Evolutionary conservation across 805 yeast species (phyloP), one percentile per base, ranked within the genome.

Genomic region (Jamesozyma rosinii): DNA sequence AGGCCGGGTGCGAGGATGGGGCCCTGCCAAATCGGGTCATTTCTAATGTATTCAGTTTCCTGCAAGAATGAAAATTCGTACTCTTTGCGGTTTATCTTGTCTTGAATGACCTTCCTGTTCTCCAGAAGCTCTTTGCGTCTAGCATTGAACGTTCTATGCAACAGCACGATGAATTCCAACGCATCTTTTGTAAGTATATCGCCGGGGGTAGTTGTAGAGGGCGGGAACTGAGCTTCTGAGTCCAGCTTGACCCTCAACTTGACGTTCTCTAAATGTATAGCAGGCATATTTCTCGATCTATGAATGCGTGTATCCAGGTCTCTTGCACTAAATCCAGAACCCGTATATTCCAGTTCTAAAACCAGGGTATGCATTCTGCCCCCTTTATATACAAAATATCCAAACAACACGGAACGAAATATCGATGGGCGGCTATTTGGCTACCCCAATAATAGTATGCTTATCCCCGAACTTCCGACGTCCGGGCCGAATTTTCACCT

Each of bases 11-110:
- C 88, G 41, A 79, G 70, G 32, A 82, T 71, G 18, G 81, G 77
- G 51, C 92, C 89, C 50, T 73, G 76, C 92, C 92, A 83, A 32
- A 76, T 75, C 21, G 81, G 74, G 54, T 83, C 84, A 37, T 78
- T 72, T 66, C 92, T 74, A 54, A 83, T 80, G 59, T 69, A 65
- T 43, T 66, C 71, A n/a, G 89, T 83, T 59, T 80, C 89, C 22
- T 76, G 75, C 44, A 81, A 67, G 60, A 80, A 83, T 52, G 75
- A 77, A 47, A 86, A 50, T 15, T 52, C 75, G 49, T 72, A 67
- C 35, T 68, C 65, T 38, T 88, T 89, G 8, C 54, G 41, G 56
- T 83, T 89, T 50, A 86, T 69, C 51, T 67, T 65, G 37, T 67
- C 64, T 65, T 83, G 90, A 38, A 76, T 76, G 15, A 59, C 57